Evolutionary conservation across 2,329 filamentous ascomycete species (phyloP).

Genomic region (Coniochaeta sp.): DNA sequence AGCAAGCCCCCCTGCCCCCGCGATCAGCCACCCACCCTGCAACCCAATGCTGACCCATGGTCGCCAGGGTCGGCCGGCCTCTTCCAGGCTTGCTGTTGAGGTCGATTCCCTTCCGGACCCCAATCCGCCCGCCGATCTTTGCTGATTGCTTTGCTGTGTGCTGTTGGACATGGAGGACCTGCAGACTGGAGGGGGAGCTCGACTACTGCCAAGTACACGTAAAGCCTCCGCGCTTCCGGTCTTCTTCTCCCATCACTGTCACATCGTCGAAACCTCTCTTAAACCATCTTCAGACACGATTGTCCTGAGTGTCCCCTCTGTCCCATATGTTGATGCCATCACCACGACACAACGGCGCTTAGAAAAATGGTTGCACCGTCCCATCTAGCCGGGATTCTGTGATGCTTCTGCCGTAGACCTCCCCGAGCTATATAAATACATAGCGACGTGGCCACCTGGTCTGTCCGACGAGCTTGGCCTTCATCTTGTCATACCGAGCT

Average conservation of each 20-base stretch:
- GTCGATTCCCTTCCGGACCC: not conserved
- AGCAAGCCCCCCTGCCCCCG: too few relatives aligned
- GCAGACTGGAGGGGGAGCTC: not conserved
- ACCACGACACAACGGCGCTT: not conserved
- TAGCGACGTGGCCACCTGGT: not conserved
- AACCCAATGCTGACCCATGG: not conserved
- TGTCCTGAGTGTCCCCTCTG: not conserved
- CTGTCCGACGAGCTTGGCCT: not conserved
- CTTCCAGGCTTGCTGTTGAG: too few relatives aligned
- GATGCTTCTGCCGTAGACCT: not conserved
- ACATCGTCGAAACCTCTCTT: slow-evolving; percentile 1
- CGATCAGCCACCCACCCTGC: not conserved
- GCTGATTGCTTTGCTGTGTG: not conserved
- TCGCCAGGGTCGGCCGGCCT: not conserved
- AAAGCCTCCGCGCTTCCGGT: not conserved
- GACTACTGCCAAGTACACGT: too few relatives aligned
- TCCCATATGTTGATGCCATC: not conserved
- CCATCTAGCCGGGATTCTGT: not conserved
- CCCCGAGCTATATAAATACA: not conserved
- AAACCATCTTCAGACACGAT: not conserved
- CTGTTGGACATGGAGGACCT: not conserved
- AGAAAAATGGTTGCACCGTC: not conserved
- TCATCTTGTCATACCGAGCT: not conserved
- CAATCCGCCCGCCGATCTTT: not conserved
- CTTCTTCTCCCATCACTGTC: not conserved